Base-by-base conservation (phyloP, 2,329 filamentous ascomycete species). In the Aureobasidium musti region DNA sequence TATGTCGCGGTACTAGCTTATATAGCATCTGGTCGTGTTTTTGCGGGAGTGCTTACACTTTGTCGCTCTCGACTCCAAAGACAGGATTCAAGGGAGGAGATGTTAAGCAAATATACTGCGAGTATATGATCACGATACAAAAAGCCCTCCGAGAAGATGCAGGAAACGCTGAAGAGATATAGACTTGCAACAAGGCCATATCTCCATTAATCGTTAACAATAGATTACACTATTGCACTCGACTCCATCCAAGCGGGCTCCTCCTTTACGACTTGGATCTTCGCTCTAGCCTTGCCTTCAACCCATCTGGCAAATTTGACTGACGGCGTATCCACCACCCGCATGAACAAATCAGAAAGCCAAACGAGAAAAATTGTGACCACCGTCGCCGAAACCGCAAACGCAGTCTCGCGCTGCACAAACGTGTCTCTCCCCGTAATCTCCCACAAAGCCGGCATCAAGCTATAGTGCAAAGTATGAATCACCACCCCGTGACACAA, bases 401-500 rank as follows among this genome's bases (percentile, higher is more conserved):
- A 75, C 87, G 86, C 28, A 88, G 72, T 0, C 86, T 87, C 70
- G 60, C 78, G 79, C 70, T 73, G 75, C 57, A 73, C 69, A 17
- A 78, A 79, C 60, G 45, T 45, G 5, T 84, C 81, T 3, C 75
- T 76, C 5, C 83, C 84, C 0, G 80, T 84, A 47, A 82, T 43
- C 13, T 74, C 72, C 73, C 80, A 85, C 0, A 79, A 79, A 37
- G 78, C 78, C 71, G 85, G 79, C 66, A 82, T 79, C 1, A 91
- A 41, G 35, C 79, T 76, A 70, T 85, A 86, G 11, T 84, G 84
- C 23, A 83, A 70, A 2, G 81, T 80, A 70, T 86, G 84, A 71
- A 83, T 79, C 1, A 82, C 79, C 3, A 83, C 82, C 0, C 85
- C 84, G 72, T 88, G 86, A 77, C 87, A 82, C 14, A 88, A 79